These are phyloP conservation scores for Cenchrus fungigraminus DNA, from an alignment of 176 grass and related monocot species.

Conservation along the genomic window DNA sequence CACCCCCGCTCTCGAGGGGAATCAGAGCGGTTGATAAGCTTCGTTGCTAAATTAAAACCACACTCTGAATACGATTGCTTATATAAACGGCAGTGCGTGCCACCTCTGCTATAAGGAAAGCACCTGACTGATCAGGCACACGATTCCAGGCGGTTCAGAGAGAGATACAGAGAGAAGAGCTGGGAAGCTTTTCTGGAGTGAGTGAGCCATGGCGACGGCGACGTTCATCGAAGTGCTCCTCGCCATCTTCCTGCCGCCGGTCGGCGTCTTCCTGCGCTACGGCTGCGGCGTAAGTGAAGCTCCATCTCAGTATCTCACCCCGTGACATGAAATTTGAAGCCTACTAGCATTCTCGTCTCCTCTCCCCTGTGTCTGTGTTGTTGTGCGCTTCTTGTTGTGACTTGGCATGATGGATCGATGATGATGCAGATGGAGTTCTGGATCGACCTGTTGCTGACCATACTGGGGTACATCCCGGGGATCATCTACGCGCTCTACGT, in stretches of 20 bases:
- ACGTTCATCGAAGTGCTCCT: slow-evolving; percentile 87
- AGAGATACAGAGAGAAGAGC: background rate
- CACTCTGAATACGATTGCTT: background rate
- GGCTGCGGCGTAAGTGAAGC: slow-evolving; percentile 65
- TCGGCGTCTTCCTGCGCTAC: slow-evolving; percentile 94
- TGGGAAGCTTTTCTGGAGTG: background rate
- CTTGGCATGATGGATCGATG: background rate
- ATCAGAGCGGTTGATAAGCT: background rate
- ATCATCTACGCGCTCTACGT: slow-evolving; percentile 80
- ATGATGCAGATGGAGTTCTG: slow-evolving; percentile 69
- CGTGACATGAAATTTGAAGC: background rate
- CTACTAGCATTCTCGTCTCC: background rate
- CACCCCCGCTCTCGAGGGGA: background rate
- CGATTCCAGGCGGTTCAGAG: background rate
- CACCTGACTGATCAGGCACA: background rate
- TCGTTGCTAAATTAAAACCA: background rate
- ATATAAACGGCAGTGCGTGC: slow-evolving; percentile 1
- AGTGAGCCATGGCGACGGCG: slow-evolving; percentile 66
- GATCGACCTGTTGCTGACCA: slow-evolving; percentile 71
- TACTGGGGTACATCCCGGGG: slow-evolving; percentile 78
- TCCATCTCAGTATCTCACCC: background rate
- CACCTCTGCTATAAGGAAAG: background rate
- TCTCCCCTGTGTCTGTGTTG: background rate
- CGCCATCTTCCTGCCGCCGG: slow-evolving; percentile 88
- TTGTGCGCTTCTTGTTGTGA: background rate